Percentiles rank a stretch among this genome's conserved stretches.
phyloP scores from a whole-genome alignment of 192 early-diverging fungal genomes.

The Ambispora gerdemannii region DNA sequence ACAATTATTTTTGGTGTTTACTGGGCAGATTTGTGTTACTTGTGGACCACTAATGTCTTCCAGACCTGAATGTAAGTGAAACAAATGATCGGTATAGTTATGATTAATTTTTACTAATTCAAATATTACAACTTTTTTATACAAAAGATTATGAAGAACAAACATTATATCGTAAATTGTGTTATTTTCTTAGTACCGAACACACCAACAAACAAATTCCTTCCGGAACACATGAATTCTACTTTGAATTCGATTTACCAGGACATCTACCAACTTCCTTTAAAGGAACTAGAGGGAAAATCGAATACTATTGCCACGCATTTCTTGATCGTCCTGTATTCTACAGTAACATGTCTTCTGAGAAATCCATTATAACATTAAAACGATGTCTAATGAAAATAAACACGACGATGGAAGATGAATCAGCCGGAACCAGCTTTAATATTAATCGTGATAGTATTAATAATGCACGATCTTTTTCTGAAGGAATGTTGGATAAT shows the following conservation, averaged over 20 bases:
- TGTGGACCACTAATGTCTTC: constrained; percentile 16
- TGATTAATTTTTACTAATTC: not conserved
- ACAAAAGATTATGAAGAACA: not conserved
- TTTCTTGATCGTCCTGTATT: constrained; percentile 34
- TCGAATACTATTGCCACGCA: constrained; percentile 32
- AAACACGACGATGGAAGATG: not conserved
- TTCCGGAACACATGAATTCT: constrained; percentile 9
- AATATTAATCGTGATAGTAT: too few relatives aligned
- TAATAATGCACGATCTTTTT: too few relatives aligned
- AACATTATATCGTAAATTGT: constrained; percentile 15
- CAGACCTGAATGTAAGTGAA: constrained; percentile 11
- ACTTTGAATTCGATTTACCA: constrained; percentile 14
- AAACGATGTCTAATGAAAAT: constrained; percentile 33
- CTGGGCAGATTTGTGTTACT: not conserved
- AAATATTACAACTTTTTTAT: not conserved
- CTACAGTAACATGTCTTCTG: constrained; percentile 26
- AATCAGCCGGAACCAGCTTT: too few relatives aligned
- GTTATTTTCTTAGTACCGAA: not conserved
- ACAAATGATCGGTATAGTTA: not conserved
- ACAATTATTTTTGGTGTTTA: constrained; percentile 7
- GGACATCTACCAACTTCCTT: constrained; percentile 35
- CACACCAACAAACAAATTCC: not conserved
- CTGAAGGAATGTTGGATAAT: constrained; percentile 19
- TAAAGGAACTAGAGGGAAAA: constrained; percentile 35
- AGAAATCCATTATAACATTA: constrained; percentile 28